Percentiles rank a stretch among this genome's conserved stretches.
Evolutionary conservation across 2,329 filamentous ascomycete species (phyloP).

Genomic region (Pezicula radicicola): DNA sequence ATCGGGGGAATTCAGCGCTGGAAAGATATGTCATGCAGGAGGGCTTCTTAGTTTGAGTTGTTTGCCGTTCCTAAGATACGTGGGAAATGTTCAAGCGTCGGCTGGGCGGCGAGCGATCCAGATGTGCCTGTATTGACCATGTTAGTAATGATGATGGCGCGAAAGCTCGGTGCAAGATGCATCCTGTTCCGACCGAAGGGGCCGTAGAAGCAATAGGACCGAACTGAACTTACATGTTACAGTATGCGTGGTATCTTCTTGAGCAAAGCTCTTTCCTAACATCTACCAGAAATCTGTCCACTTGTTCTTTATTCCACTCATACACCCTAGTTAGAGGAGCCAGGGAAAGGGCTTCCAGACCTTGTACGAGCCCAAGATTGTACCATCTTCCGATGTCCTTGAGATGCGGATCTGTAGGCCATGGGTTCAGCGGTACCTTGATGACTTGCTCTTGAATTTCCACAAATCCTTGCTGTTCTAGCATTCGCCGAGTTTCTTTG

Average conservation of each 20-base stretch:
- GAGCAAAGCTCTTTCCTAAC: conserved; percentile 69
- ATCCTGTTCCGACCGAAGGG: not conserved
- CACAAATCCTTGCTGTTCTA: conserved; percentile 73
- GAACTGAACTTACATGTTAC: conserved; percentile 63
- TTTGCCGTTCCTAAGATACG: not conserved
- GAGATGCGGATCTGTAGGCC: conserved; percentile 61
- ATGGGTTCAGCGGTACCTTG: conserved; percentile 70
- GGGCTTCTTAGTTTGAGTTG: not conserved
- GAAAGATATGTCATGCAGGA: not conserved
- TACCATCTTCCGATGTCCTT: conserved; percentile 79
- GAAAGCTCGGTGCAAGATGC: not conserved
- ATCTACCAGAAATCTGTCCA: conserved; percentile 57
- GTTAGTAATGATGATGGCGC: conserved; percentile 9
- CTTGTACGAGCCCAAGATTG: conserved; percentile 72
- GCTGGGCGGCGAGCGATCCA: conserved; percentile 28
- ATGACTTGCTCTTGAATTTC: conserved; percentile 72
- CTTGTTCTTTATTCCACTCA: conserved; percentile 57
- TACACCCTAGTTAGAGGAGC: conserved; percentile 68
- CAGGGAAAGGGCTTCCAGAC: conserved; percentile 69
- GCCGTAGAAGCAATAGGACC: not conserved
- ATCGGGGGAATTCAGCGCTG: not conserved
- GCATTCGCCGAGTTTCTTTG: conserved; percentile 52
- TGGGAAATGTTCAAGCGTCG: not conserved
- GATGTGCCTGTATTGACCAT: conserved; percentile 21
- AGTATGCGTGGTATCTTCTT: conserved; percentile 68